Percentiles rank a stretch among this genome's conserved stretches.
Evolutionary conservation across 2,329 filamentous ascomycete species (phyloP).

Genomic region (Neocucurbitaria cava): DNA sequence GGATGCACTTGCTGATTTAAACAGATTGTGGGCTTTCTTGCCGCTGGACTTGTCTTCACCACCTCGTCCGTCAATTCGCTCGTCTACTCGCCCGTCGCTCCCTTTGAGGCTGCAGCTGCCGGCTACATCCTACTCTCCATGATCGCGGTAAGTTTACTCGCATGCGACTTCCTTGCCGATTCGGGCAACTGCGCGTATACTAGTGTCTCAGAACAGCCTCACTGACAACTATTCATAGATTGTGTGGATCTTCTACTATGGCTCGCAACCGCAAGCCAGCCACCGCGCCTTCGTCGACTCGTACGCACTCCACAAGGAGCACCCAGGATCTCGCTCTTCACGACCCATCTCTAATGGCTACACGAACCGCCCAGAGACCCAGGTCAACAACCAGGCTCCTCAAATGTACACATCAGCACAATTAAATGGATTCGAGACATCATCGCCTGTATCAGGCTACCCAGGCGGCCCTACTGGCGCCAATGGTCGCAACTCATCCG

Average conservation of each 20-base stretch:
- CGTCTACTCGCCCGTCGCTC: conserved; percentile 76
- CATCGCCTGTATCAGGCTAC: conserved; percentile 78
- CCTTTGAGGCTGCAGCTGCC: conserved; percentile 85
- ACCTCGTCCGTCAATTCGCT: conserved; percentile 86
- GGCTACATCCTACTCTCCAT: conserved; percentile 95
- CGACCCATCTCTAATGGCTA: conserved; percentile 77
- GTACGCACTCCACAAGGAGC: conserved; percentile 90
- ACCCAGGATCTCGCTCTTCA: conserved; percentile 67
- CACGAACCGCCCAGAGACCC: conserved; percentile 81
- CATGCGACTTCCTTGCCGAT: neutral
- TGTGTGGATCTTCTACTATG: conserved; percentile 99
- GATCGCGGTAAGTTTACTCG: conserved; percentile 72
- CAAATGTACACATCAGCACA: conserved; percentile 98
- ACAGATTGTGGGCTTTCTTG: conserved; percentile 84
- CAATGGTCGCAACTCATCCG: conserved; percentile 67
- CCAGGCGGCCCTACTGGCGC: conserved; percentile 63
- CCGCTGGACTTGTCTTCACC: conserved; percentile 81
- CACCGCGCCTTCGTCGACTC: conserved; percentile 94
- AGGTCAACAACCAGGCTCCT: conserved; percentile 72
- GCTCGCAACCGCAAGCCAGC: conserved; percentile 84
- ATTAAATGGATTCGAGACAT: conserved; percentile 94
- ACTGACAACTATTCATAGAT: conserved; percentile 64
- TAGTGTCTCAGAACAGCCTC: neutral
- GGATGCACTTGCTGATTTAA: conserved; percentile 27
- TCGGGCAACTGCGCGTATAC: neutral